These are phyloP conservation scores for Colletotrichum graminicola DNA, from an alignment of 2,329 filamentous ascomycete species.

Conservation along the genomic window DNA sequence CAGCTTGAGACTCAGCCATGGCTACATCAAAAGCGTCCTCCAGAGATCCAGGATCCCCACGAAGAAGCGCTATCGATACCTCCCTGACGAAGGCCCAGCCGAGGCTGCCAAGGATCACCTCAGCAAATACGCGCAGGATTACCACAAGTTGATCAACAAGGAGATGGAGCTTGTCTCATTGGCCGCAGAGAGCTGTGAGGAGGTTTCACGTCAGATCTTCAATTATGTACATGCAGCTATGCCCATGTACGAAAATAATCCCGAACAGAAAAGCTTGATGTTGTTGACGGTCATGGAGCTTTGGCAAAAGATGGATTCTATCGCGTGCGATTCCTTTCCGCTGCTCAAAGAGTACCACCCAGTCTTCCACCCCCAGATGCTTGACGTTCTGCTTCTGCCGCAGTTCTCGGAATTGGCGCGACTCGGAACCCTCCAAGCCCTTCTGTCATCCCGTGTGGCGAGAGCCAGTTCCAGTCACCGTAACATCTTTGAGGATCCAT, in stretches of 20 bases:
- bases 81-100: constrained; percentile 8
- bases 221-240: constrained; percentile 51
- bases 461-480: constrained; percentile 32
- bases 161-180: constrained; percentile 35
- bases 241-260: constrained; percentile 56
- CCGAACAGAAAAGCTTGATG: constrained; percentile 63
- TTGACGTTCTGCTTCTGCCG: constrained; percentile 69
- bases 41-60: background rate
- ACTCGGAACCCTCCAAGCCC: constrained; percentile 50
- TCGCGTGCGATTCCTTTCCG: constrained; percentile 56
- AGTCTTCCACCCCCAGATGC: constrained; percentile 59
- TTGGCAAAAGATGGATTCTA: constrained; percentile 69
- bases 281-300: constrained; percentile 68
- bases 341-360: constrained; percentile 66
- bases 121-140: constrained; percentile 41
- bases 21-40: constrained; percentile 46
- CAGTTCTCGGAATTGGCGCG: constrained; percentile 61
- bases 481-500: constrained; percentile 63
- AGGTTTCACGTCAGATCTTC: constrained; percentile 51
- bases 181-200: constrained; percentile 34
- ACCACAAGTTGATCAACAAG: constrained; percentile 41
- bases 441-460: constrained; percentile 57
- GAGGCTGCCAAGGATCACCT: constrained; percentile 39
- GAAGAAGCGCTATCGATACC: background rate
- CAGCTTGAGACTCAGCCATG: constrained; percentile 55